These are phyloP conservation scores for Zygotorulaspora florentina DNA, from an alignment of 805 yeast species.

Conservation along the genomic window DNA sequence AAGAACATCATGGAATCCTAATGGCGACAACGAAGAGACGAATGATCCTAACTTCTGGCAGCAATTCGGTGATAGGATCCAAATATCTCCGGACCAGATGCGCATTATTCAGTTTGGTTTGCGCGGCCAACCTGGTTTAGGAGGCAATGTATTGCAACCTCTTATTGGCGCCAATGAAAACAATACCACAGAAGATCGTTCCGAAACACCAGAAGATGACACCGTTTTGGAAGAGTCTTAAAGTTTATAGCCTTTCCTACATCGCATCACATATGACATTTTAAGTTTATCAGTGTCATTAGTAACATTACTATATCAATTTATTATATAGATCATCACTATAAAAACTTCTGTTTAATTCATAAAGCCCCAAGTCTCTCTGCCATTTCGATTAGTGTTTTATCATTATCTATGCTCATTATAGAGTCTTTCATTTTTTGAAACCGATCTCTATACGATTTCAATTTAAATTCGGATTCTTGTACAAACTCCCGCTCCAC, in stretches of 20 bases:
- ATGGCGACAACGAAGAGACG: slow-evolving; percentile 12
- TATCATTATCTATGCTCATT: slow-evolving; percentile 15
- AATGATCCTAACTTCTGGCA: slow-evolving; percentile 15
- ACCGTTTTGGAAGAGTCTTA: slow-evolving; percentile 18
- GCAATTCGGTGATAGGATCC: slow-evolving; percentile 16
- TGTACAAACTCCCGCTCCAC: slow-evolving; percentile 46
- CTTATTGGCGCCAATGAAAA: slow-evolving; percentile 10
- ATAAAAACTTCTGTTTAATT: background rate
- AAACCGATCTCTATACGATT: slow-evolving; percentile 34
- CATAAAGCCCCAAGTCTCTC: slow-evolving; percentile 8
- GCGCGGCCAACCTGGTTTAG: slow-evolving; percentile 16
- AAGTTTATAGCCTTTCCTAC: background rate
- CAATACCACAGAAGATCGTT: slow-evolving; percentile 19
- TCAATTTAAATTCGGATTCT: slow-evolving; percentile 51
- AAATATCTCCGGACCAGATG: slow-evolving; percentile 26
- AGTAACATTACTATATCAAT: background rate
- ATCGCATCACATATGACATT: slow-evolving; percentile 1
- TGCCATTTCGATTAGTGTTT: slow-evolving; percentile 17
- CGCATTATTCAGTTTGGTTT: slow-evolving; percentile 27
- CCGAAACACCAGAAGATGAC: slow-evolving; percentile 31
- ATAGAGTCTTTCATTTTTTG: slow-evolving; percentile 10
- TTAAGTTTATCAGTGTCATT: slow-evolving; percentile 1
- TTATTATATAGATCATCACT: background rate
- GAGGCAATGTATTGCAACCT: slow-evolving; percentile 13
- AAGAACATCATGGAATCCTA: slow-evolving; percentile 19